Evolutionary conservation across 2,329 filamentous ascomycete species (phyloP).

Genomic region (Colletotrichum graminicola): DNA sequence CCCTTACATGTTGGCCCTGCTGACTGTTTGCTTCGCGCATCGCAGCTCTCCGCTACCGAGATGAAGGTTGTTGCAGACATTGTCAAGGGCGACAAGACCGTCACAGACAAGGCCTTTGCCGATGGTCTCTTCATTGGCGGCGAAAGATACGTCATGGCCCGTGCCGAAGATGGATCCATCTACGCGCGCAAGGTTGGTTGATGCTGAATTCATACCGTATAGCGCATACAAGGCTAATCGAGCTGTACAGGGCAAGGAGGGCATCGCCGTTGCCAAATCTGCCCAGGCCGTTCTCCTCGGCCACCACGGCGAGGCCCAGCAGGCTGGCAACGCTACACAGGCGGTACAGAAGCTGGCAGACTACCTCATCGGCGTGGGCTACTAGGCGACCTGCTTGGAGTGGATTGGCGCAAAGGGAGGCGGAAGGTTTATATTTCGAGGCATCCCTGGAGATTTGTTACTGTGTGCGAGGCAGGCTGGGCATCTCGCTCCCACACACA

Average conservation of each 20-base stretch:
- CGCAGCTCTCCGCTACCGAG: constrained; percentile 68
- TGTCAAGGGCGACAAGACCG: constrained; percentile 58
- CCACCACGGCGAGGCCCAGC: constrained; percentile 81
- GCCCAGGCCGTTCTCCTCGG: constrained; percentile 88
- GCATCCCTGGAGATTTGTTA: constrained; percentile 23
- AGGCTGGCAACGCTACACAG: constrained; percentile 81
- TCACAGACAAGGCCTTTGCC: constrained; percentile 74
- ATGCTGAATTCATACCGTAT: constrained; percentile 30
- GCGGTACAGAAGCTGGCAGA: constrained; percentile 88
- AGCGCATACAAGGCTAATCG: constrained; percentile 16
- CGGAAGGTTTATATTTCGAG: constrained; percentile 10
- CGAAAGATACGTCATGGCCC: constrained; percentile 82
- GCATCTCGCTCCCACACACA: constrained; percentile 39
- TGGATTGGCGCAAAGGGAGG: constrained; percentile 25
- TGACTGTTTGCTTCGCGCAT: constrained; percentile 48
- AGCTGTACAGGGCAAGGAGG: constrained; percentile 75
- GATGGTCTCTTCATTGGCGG: constrained; percentile 82
- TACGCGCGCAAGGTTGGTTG: constrained; percentile 85
- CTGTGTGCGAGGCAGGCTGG: constrained; percentile 39
- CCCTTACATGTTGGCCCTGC: not conserved
- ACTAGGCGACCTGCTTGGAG: constrained; percentile 64
- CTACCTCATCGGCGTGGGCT: constrained; percentile 84
- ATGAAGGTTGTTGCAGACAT: constrained; percentile 69
- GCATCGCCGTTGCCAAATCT: constrained; percentile 87
- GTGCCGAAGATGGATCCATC: constrained; percentile 80